Conservation (phyloP, 805 yeast species). For the Saccharomycopsis lassenensis region DNA sequence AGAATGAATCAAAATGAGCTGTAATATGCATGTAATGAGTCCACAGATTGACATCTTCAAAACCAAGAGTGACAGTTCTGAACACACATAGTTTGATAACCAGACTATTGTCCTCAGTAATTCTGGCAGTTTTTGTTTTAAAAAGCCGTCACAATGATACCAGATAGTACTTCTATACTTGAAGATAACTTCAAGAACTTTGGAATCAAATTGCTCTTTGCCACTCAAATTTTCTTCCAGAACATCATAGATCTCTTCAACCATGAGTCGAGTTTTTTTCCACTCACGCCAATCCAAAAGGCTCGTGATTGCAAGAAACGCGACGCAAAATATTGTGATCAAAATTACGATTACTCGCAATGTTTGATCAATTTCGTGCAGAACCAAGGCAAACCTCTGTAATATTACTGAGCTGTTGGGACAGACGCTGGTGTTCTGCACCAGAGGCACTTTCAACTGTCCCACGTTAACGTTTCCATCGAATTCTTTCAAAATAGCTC, state of each 20-base stretch:
- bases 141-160: no score
- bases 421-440: conserved; percentile 23
- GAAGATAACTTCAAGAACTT: conserved; percentile 16
- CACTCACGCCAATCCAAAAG: conserved; percentile 37
- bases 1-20: no score
- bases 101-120: no score
- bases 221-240: no score
- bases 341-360: conserved; percentile 31
- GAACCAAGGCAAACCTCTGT: conserved; percentile 27
- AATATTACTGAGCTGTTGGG: conserved; percentile 30
- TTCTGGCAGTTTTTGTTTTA: no score
- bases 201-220: background rate
- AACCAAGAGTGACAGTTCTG: conserved; percentile 39
- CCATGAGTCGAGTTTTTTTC: conserved; percentile 32
- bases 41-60: conserved; percentile 50
- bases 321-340: conserved; percentile 28
- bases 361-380: conserved; percentile 25
- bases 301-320: no score
- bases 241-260: conserved; percentile 19
- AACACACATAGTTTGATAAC: no score
- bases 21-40: no score
- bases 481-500: no score
- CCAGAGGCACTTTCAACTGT: conserved; percentile 35
- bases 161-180: no score
- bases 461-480: no score